These are phyloP conservation scores for Hypoxylon sp. DNA, from an alignment of 2,329 filamentous ascomycete species.

Conservation along the genomic window DNA sequence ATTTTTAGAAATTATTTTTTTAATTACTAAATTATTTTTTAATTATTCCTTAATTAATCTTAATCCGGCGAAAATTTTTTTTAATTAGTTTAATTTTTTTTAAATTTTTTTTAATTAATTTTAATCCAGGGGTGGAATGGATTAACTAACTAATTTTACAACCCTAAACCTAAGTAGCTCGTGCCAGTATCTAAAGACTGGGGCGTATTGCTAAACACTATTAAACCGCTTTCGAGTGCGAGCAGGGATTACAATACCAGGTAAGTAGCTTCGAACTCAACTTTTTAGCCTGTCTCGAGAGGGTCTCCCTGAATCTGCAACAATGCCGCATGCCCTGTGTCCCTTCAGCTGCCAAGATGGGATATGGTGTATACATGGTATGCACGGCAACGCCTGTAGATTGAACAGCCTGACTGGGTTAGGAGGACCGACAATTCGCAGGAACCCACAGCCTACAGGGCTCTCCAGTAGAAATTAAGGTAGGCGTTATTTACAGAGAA, in stretches of 20 bases:
- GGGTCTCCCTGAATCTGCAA: slow-evolving; percentile 13
- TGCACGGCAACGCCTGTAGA: background rate
- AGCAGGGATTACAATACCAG: background rate
- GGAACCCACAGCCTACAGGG: background rate
- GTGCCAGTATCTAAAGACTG: no score
- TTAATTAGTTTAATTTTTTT: no score
- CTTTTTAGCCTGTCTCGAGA: slow-evolving; percentile 1
- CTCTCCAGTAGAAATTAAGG: slow-evolving; percentile 6
- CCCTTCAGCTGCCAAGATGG: background rate
- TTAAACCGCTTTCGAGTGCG: background rate
- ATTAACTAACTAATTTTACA: no score
- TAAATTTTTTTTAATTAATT: no score
- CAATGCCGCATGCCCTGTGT: slow-evolving; percentile 5
- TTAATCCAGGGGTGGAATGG: no score
- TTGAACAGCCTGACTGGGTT: slow-evolving; percentile 17
- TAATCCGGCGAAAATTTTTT: no score
- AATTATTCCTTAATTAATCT: no score
- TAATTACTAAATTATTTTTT: no score
- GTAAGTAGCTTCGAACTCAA: background rate
- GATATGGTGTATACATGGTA: no score
- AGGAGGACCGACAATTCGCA: background rate
- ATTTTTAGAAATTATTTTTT: no score
- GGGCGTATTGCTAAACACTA: background rate
- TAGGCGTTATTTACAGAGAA: background rate
- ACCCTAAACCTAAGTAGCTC: no score